A percentile compares a stretch with the other conserved stretches of the same genome.
Evolutionary conservation across 495 filamentous ascomycete species (phyloP).

Genomic region (Trichoderma asperelloides): DNA sequence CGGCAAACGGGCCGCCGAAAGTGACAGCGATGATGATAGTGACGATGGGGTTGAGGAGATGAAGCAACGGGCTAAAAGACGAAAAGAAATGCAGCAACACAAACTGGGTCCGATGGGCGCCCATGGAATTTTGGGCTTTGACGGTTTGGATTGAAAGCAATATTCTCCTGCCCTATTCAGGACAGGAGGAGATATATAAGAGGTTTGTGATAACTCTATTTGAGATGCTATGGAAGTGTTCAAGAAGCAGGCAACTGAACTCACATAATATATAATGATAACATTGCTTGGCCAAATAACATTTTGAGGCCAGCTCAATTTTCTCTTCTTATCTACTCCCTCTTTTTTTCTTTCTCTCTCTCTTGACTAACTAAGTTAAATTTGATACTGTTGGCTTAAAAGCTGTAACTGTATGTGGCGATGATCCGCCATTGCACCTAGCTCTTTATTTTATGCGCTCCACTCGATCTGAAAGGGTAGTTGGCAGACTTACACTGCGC

Average conservation of each 20-base stretch:
- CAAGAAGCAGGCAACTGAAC: neutral
- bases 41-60: conserved; percentile 38
- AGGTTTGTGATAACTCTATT: conserved; percentile 4
- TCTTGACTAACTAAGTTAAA: neutral
- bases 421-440: neutral
- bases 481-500: neutral
- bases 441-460: neutral
- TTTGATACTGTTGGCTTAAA: neutral
- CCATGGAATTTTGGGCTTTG: conserved; percentile 11
- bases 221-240: neutral
- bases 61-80: conserved; percentile 26
- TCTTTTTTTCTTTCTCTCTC: neutral
- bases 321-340: neutral
- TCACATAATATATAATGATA: neutral
- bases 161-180: neutral
- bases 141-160: neutral
- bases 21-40: conserved; percentile 22
- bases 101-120: conserved; percentile 18
- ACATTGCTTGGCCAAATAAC: neutral
- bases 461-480: neutral
- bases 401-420: neutral
- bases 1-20: conserved; percentile 31
- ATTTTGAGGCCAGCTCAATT: neutral
- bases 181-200: neutral
- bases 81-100: conserved; percentile 26